phyloP scores from a whole-genome alignment of 768 basidiomycete genomes.

The Strobilomyces echinocephalus region DNA sequence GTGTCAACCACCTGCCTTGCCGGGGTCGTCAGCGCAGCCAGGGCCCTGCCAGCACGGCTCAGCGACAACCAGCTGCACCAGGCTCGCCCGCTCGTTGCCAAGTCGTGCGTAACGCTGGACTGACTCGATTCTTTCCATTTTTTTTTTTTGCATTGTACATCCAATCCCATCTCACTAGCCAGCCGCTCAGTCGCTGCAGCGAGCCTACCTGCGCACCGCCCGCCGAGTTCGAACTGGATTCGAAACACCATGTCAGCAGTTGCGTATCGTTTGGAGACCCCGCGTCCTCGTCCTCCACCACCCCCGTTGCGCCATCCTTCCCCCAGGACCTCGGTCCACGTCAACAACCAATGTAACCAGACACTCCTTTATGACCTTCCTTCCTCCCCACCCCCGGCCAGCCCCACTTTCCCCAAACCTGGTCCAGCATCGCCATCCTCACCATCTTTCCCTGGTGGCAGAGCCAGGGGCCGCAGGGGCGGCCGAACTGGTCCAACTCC shows the following conservation, averaged over 20 bases:
- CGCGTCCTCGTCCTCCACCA: slow-evolving; percentile 54
- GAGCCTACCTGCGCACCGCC: slow-evolving; percentile 1
- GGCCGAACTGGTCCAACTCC: slow-evolving; percentile 49
- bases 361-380: slow-evolving; percentile 77
- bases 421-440: slow-evolving; percentile 52
- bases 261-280: slow-evolving; percentile 61
- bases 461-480: slow-evolving; percentile 45
- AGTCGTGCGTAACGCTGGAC: slow-evolving; percentile 7
- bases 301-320: slow-evolving; percentile 53
- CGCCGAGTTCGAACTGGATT: slow-evolving; percentile 32
- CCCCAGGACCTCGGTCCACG: slow-evolving; percentile 42
- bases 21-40: slow-evolving; percentile 31
- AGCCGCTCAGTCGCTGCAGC: slow-evolving; percentile 9
- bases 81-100: slow-evolving; percentile 7
- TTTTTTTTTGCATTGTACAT: slow-evolving; percentile 22
- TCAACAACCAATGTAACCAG: slow-evolving; percentile 44
- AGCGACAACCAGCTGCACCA: slow-evolving; percentile 20
- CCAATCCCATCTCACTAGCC: slow-evolving; percentile 11
- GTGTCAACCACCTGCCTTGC: slow-evolving; percentile 17
- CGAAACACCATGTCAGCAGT: slow-evolving; percentile 50
- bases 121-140: slow-evolving; percentile 3
- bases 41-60: slow-evolving; percentile 21
- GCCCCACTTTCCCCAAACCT: slow-evolving; percentile 39
- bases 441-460: slow-evolving; percentile 46
- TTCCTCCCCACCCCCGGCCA: slow-evolving; percentile 54